These are phyloP conservation scores for Blastomyces silverae DNA, from an alignment of 2,329 filamentous ascomycete species.

Conservation along the genomic window DNA sequence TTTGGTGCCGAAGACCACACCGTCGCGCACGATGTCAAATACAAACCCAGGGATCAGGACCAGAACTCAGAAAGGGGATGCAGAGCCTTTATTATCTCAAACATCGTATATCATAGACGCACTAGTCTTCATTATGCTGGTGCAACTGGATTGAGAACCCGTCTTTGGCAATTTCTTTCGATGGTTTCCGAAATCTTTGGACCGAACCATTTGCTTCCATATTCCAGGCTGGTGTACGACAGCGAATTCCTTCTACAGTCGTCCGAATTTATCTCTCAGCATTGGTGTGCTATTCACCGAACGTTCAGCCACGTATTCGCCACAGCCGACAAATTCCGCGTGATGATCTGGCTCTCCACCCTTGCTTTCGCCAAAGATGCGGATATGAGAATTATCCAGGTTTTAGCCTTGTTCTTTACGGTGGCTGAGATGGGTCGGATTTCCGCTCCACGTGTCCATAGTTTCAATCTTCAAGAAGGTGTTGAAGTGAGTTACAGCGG, in stretches of 20 bases:
- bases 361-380: conserved; percentile 26
- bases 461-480: background rate
- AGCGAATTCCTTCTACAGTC: background rate
- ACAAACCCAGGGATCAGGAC: conserved; percentile 30
- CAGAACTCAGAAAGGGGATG: background rate
- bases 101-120: background rate
- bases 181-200: background rate
- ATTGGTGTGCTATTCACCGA: conserved; percentile 24
- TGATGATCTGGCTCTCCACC: conserved; percentile 30
- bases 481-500: background rate
- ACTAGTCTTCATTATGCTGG: background rate
- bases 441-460: background rate
- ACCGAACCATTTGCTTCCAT: background rate
- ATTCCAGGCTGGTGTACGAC: background rate
- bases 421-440: background rate
- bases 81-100: background rate
- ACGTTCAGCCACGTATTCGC: conserved; percentile 16
- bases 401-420: conserved; percentile 19
- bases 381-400: conserved; percentile 25
- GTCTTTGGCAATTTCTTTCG: background rate
- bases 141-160: background rate
- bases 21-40: conserved; percentile 28
- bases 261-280: conserved; percentile 16
- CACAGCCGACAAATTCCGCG: conserved; percentile 22
- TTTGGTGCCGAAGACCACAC: conserved; percentile 40